A percentile compares a stretch with the other conserved stretches of the same genome.
Conservation (phyloP, 768 basidiomycete species). For the Leccinum uliginosum region DNA sequence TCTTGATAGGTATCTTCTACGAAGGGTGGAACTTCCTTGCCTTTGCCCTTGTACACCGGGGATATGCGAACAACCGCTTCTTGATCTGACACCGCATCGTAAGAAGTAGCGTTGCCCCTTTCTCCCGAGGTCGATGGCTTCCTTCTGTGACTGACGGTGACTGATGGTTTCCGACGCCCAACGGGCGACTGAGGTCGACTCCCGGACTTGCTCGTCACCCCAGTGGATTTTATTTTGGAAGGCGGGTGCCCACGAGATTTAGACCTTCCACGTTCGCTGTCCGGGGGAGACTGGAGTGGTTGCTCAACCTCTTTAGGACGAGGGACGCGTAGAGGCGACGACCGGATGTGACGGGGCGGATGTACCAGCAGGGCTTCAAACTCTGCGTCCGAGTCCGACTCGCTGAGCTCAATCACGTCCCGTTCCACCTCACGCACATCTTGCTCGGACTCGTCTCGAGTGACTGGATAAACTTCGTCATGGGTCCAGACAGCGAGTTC, state of each 20-base stretch:
- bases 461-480: constrained; percentile 37
- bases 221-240: neutral
- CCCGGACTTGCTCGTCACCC: constrained; percentile 2
- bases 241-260: constrained; percentile 7
- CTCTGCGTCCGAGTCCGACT: constrained; percentile 28
- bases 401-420: constrained; percentile 24
- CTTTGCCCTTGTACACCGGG: constrained; percentile 12
- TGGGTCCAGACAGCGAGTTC: constrained; percentile 41
- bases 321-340: constrained; percentile 5
- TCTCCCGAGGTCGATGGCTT: neutral
- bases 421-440: constrained; percentile 13
- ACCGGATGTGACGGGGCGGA: constrained; percentile 15
- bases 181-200: constrained; percentile 2
- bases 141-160: constrained; percentile 5
- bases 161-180: constrained; percentile 10
- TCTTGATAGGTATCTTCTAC: constrained; percentile 2
- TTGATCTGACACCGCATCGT: neutral
- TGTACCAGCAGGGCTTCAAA: constrained; percentile 25
- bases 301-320: constrained; percentile 3
- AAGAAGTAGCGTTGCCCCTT: neutral
- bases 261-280: constrained; percentile 12
- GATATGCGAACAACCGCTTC: constrained; percentile 2
- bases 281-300: constrained; percentile 12
- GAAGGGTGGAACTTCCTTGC: constrained; percentile 9
- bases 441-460: constrained; percentile 15